These are phyloP conservation scores for Stephania japonica DNA, from an alignment of 164 flowering plant species.

Conservation along the genomic window DNA sequence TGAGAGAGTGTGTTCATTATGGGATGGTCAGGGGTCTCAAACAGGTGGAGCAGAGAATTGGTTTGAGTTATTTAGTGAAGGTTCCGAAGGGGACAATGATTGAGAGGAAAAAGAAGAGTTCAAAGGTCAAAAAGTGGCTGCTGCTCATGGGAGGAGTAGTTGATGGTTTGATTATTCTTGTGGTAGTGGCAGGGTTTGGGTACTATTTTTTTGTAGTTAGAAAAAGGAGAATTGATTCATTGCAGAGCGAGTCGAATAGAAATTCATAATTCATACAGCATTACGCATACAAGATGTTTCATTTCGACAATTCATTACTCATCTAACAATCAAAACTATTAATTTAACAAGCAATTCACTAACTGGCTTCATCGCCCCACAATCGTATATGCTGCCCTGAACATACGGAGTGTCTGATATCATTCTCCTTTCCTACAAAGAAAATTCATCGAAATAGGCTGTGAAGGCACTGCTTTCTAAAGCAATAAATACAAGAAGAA, in stretches of 20 bases:
- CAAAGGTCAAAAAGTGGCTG: conserved; percentile 45
- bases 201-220: conserved; percentile 34
- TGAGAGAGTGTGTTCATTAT: conserved; percentile 45
- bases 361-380: no score
- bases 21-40: conserved; percentile 56
- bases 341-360: no score
- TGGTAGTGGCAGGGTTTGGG: conserved; percentile 52
- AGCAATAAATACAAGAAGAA: no score
- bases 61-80: conserved; percentile 54
- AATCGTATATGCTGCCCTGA: no score
- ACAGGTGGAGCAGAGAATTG: conserved; percentile 33
- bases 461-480: no score
- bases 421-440: no score
- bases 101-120: conserved; percentile 16
- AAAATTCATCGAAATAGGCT: no score
- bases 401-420: no score
- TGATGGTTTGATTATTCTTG: conserved; percentile 53
- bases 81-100: conserved; percentile 39
- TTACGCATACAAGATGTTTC: neutral
- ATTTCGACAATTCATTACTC: neutral
- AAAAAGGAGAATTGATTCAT: conserved; percentile 36
- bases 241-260: conserved; percentile 7
- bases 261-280: neutral
- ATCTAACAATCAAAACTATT: neutral
- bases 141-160: conserved; percentile 42